Evolutionary conservation across 2,329 filamentous ascomycete genomes (phyloP), one percentile per base, ranked within the genome.

Genomic region (Colletotrichum sp.): DNA sequence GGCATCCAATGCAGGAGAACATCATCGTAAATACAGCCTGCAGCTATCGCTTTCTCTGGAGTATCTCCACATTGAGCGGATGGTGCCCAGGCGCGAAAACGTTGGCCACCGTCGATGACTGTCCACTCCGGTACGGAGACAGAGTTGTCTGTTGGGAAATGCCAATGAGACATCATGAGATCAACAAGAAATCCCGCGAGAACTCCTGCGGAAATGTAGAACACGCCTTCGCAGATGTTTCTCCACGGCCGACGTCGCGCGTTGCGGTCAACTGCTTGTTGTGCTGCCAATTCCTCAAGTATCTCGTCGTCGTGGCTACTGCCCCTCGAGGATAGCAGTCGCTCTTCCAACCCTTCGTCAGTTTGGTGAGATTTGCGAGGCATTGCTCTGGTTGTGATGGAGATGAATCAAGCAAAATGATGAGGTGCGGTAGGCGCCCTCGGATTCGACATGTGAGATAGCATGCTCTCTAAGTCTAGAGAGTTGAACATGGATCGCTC

Each of bases 401-500:
- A 8, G 5, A 21, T 52, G 3, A 9, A 52, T 52, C 18, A 13
- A 13, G 6, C n/a, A 52, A 4, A 13, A 3, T 8, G 44, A 21
- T 2, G 4, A 52, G 0, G 18, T 18, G 18, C 5, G 1, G 18
- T 1, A 6, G 18, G 2, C 5, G 39, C 6, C 8, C 18, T 49
- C 5, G 18, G 3, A 49, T 21, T 24, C n/a, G 12, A 24, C 12
- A 4, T 1, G 44, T 12, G 12, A 13, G 12, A 52, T 13, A 3
- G 6, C 44, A 4, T 13, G n/a, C 44, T 52, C 2, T 13, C 44
- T 21, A 7, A 21, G 44, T 52, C n/a, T 52, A 13, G 10, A 21
- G 2, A 52, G n/a, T 21, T 52, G 44, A 21, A 13, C 44, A 21
- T 52, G 44, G n/a, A 13, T 52, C n/a, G 6, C 12, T 21, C 6